phyloP scores from a whole-genome alignment of 73 alveolate genomes.

The Paramecium tetraurelia region DNA sequence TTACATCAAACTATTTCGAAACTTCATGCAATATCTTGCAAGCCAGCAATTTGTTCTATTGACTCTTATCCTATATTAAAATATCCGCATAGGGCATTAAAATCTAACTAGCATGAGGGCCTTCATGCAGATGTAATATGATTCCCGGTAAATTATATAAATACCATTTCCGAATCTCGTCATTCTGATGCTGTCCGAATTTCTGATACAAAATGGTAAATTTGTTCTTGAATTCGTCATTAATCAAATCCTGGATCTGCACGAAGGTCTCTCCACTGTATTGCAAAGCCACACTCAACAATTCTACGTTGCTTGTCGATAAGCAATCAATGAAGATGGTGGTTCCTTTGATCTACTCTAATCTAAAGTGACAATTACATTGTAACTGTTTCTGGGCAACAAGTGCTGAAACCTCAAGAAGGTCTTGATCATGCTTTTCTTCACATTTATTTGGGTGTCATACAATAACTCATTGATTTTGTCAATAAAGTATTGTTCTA shows the following conservation, averaged over 20 bases:
- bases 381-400: neutral
- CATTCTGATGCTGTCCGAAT: neutral
- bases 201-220: neutral
- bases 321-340: neutral
- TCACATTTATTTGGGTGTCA: neutral
- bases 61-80: neutral
- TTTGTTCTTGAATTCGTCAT: slow-evolving; percentile 16
- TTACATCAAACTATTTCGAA: slow-evolving; percentile 37
- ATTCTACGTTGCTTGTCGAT: neutral
- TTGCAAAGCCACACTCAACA: neutral
- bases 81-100: slow-evolving; percentile 16
- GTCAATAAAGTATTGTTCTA: neutral
- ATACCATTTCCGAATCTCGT: neutral
- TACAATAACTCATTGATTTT: slow-evolving; percentile 8
- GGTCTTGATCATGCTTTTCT: neutral
- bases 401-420: neutral
- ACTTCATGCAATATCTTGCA: slow-evolving; percentile 23
- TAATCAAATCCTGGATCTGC: neutral
- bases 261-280: neutral
- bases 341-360: neutral
- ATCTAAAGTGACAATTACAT: neutral
- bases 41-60: slow-evolving; percentile 5
- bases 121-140: neutral
- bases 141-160: slow-evolving; percentile 4
- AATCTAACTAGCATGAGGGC: neutral